Evolutionary conservation across 176 grass and related monocot genomes (phyloP), one percentile per base, ranked within the genome.

Genomic region (Cenchrus americanus): DNA sequence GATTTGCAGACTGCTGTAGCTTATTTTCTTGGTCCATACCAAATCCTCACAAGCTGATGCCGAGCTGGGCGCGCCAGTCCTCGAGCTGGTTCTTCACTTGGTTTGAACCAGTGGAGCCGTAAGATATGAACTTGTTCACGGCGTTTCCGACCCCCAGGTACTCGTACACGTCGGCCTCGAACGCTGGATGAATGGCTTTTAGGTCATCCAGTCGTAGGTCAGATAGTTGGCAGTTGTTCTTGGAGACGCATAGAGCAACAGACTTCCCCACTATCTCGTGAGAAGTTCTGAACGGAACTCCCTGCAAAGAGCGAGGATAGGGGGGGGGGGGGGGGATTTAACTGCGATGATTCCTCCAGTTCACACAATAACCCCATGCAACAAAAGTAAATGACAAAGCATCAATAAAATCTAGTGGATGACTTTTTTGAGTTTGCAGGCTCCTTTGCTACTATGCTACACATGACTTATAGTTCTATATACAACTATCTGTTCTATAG

Each of bases 241-340:
- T 99, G 19, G 89, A 77, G 54, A 92, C 85, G 23, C 96, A 94
- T 37, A 96, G 76, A 72, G 85, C 91, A 68, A 99, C 96, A n/a
- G 91, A 89, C 76, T 83, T 89, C 74, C 96, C 96, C 24, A 94
- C 96, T 78, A 99, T 90, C 76, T 99, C 96, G 18, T 99, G 96
- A 11, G 93, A 93, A 60, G 96, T 96, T 79, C 96, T 94, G 77
- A 99, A 96, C 4, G 96, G 93, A 75, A 95, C 66, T 10, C 93
- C 96, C 96, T 99, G 65, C 22, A 42, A 40, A 49, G 41, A 23
- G 15, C 49, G 73, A 17, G 53, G 8, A n/a, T n/a, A n/a, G n/a
- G n/a, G n/a, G n/a, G n/a, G n/a, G n/a, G n/a, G n/a, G n/a, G n/a
- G n/a, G n/a, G n/a, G n/a, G n/a, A n/a, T n/a, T n/a, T n/a, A n/a